Evolutionary conservation across 1,139 yeast species (phyloP).

Genomic region (Kodamaea alishanica): DNA sequence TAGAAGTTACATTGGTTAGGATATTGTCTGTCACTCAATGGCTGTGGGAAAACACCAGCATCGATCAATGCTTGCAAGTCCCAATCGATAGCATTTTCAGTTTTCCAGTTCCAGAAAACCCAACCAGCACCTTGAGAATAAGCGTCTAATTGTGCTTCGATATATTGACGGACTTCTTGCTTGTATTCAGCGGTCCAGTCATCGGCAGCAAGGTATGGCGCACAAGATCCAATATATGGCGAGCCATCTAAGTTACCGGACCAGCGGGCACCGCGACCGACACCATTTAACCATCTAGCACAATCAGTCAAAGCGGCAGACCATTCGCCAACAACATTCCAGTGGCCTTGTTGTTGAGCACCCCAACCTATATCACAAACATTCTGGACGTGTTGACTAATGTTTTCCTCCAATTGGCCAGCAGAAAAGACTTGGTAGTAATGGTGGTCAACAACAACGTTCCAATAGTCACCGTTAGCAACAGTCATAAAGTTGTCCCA

Average conservation of each 20-base stretch:
- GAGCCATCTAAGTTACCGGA: constrained; percentile 61
- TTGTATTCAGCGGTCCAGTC: constrained; percentile 62
- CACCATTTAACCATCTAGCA: constrained; percentile 88
- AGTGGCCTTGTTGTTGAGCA: constrained; percentile 54
- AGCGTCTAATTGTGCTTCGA: constrained; percentile 90
- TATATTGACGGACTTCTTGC: constrained; percentile 57
- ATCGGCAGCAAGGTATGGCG: constrained; percentile 47
- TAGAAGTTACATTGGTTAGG: constrained; percentile 61
- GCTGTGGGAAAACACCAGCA: constrained; percentile 74
- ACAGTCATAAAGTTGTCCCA: constrained; percentile 55
- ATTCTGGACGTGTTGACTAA: constrained; percentile 57
- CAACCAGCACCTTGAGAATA: constrained; percentile 71
- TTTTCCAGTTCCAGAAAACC: constrained; percentile 92
- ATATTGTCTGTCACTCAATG: constrained; percentile 59
- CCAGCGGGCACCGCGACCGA: constrained; percentile 81
- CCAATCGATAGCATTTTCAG: constrained; percentile 86
- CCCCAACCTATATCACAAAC: constrained; percentile 64
- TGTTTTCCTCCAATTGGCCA: constrained; percentile 51
- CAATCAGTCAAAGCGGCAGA: constrained; percentile 94
- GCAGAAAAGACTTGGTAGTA: constrained; percentile 82
- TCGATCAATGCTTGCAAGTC: constrained; percentile 60
- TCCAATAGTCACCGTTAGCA: constrained; percentile 46
- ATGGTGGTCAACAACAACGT: constrained; percentile 83
- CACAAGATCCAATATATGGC: constrained; percentile 62
- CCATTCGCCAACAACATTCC: constrained; percentile 89